Evolutionary conservation across 2,329 filamentous ascomycete species (phyloP).

Genomic region (Penicillium fuscoglaucum): DNA sequence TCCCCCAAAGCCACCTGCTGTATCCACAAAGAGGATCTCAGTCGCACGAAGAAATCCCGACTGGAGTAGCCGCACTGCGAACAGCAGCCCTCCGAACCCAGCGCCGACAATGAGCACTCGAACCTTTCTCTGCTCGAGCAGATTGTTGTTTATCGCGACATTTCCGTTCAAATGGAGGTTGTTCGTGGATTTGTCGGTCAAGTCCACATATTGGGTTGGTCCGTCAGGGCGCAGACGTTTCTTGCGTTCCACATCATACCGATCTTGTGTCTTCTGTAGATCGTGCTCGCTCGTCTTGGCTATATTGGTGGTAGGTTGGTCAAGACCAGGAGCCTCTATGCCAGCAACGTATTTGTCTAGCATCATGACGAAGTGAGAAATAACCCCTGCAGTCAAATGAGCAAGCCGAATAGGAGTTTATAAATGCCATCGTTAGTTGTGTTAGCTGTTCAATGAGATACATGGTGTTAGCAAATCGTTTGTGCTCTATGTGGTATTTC

Average conservation of each 20-base stretch:
- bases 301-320: neutral
- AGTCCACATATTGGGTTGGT: neutral
- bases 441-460: neutral
- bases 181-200: neutral
- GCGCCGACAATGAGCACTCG: conserved; percentile 44
- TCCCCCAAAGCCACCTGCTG: conserved; percentile 52
- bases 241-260: conserved; percentile 1
- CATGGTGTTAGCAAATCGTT: neutral
- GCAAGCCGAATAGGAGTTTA: neutral
- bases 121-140: neutral
- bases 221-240: conserved; percentile 1
- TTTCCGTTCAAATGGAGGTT: neutral
- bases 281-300: neutral
- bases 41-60: conserved; percentile 30
- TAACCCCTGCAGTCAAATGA: neutral
- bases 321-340: too few species aligned
- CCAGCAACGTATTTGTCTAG: too few species aligned
- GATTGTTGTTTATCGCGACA: neutral
- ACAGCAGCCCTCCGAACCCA: conserved; percentile 48
- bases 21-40: conserved; percentile 18
- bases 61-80: conserved; percentile 43
- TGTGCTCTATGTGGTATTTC: neutral
- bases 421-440: neutral
- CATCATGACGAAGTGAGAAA: neutral
- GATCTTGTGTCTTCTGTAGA: neutral